A percentile compares a stretch with the other conserved stretches of the same genome.
phyloP scores from a whole-genome alignment of 371 early-diverging fungal species.

The Apophysomyces elegans region DNA sequence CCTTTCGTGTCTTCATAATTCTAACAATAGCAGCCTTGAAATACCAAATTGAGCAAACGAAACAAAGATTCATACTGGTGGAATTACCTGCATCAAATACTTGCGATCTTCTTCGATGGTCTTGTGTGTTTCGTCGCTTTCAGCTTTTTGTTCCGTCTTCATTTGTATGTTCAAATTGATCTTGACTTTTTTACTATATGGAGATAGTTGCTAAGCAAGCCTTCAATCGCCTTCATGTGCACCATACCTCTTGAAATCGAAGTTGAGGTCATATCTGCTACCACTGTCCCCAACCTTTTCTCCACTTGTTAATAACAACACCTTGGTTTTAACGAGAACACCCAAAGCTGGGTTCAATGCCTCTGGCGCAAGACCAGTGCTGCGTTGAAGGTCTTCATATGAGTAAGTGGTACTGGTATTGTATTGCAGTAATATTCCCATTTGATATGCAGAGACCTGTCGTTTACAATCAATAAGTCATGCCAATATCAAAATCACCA shows the following conservation, averaged over 20 bases:
- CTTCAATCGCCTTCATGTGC: background rate
- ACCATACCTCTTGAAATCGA: constrained; percentile 80
- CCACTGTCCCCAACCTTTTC: constrained; percentile 56
- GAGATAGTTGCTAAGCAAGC: background rate
- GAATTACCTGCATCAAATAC: constrained; percentile 80
- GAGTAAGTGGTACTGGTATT: constrained; percentile 69
- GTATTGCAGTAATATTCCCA: constrained; percentile 89
- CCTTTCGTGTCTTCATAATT: constrained; percentile 96
- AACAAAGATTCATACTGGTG: background rate
- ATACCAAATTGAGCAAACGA: background rate
- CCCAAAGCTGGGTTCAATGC: constrained; percentile 72
- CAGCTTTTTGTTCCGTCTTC: constrained; percentile 86
- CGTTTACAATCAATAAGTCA: background rate
- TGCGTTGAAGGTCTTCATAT: constrained; percentile 64
- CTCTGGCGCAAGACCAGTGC: constrained; percentile 75
- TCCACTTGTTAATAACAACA: constrained; percentile 60
- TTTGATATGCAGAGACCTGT: constrained; percentile 84
- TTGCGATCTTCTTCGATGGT: constrained; percentile 90
- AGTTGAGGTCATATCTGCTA: constrained; percentile 74
- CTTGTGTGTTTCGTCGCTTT: constrained; percentile 87
- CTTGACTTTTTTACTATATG: constrained; percentile 76
- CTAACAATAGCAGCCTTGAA: constrained; percentile 92
- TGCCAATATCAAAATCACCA: background rate
- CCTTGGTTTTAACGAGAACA: constrained; percentile 83
- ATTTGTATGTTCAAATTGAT: constrained; percentile 84